Evolutionary conservation across 345 rosid genomes (phyloP), one percentile per base, ranked within the genome.

Genomic region (Raphanus sativus): DNA sequence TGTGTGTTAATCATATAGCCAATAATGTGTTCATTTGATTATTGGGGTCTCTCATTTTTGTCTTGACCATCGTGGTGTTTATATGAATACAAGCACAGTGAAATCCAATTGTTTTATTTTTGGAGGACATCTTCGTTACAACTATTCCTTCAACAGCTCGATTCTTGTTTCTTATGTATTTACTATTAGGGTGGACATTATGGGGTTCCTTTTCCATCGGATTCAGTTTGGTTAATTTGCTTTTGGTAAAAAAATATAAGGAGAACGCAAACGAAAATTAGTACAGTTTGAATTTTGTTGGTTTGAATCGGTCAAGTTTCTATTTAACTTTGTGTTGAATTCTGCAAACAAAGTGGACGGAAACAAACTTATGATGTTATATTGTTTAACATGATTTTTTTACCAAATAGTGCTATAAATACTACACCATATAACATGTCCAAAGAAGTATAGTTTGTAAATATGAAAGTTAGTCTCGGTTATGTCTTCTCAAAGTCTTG

Each of bases 21-120:
- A 77, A 77, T 77, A 58, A 71, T 71, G 63, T 58, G 54, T 59
- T 72, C 77, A 50, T 67, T 73, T 21, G 15, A 34, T 67, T 45
- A 67, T 73, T 60, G 17, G 50, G 64, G 6, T 34, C 77, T 48
- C 69, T 66, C 48, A 67, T 52, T 52, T 52, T 52, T 16, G 25
- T 16, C 59, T 52, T 52, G 25, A 52, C 11, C 59, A 52, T 16
- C 59, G 24, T 15, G 25, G 59, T 52, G 59, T 16, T 52, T 52
- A 52, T 16, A 52, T 52, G 25, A 52, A 52, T 52, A 52, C 59
- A 52, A 52, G 25, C 25, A 15, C 59, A 52, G 25, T 15, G 59
- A 52, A 7, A 17, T 52, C 65, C 75, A 70, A 70, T 29, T 9
- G 64, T 26, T 50, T 52, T 45, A 9, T 24, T 32, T 61, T 2